Conservation (phyloP, 805 yeast species). For the Pichia cabralensis region DNA sequence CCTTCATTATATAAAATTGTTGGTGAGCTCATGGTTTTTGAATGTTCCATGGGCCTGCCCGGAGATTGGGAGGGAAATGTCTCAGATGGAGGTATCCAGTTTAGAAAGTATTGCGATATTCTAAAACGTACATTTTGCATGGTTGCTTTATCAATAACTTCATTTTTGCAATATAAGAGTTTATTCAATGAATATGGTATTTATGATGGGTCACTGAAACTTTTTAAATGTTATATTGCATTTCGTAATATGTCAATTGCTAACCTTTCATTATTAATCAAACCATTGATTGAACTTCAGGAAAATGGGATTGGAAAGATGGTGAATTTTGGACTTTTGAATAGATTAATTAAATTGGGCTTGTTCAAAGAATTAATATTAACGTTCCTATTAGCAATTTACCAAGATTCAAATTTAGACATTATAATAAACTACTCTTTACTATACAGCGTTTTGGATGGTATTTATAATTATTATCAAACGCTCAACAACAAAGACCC, state of each 20-base stretch:
- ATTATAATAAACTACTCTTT: conserved; percentile 20
- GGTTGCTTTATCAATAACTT: conserved; percentile 19
- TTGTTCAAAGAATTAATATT: conserved; percentile 19
- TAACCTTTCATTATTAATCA: conserved; percentile 15
- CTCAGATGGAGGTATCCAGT: conserved; percentile 7
- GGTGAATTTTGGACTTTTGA: conserved; percentile 10
- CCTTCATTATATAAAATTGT: conserved; percentile 19
- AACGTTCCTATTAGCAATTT: conserved; percentile 20
- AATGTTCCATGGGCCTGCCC: conserved; percentile 9
- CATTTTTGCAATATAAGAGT: conserved; percentile 17
- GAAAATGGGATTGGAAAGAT: conserved; percentile 3
- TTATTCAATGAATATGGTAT: conserved; percentile 21
- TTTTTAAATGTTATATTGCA: conserved; percentile 17
- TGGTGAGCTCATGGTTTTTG: conserved; percentile 17
- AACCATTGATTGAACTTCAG: conserved; percentile 9
- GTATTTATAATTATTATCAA: conserved; percentile 13
- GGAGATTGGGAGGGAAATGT: conserved; percentile 6
- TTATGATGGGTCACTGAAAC: conserved; percentile 17
- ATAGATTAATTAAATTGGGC: conserved; percentile 15
- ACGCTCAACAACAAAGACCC: conserved; percentile 10
- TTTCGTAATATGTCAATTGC: conserved; percentile 20
- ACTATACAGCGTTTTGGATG: conserved; percentile 18
- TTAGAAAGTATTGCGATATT: conserved; percentile 13
- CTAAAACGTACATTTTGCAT: conserved; percentile 19
- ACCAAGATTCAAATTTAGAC: conserved; percentile 22